Evolutionary conservation across 2,329 filamentous ascomycete species (phyloP), one percentile per base, ranked within the genome.

Genomic region (Aschersonia sp.): DNA sequence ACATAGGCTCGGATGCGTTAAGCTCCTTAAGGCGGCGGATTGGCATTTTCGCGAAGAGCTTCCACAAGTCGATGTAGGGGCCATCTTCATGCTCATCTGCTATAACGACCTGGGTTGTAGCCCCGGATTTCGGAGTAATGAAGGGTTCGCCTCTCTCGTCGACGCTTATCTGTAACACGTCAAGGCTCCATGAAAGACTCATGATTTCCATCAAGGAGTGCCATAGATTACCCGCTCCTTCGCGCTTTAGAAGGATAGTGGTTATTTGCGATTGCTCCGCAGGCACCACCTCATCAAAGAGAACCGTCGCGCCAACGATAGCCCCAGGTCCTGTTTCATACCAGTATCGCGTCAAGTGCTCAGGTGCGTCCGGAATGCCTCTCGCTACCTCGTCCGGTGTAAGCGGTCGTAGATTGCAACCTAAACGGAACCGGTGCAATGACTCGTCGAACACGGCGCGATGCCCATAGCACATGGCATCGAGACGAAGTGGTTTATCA

Each of bases 1-100:
- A 35, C 30, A 56, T 51, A 11, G 51, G 35, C 30, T 44, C 46
- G 9, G 42, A 48, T 3, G 45, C 41, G 4, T 46, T 31, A 7
- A 61, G 44, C 37, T 64, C 55, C 5, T 46, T 41, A 30, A 63
- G 44, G 2, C 63, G 61, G 8, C 62, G 44, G 22, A 60, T 56
- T 5, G 55, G 55, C 41, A 56, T 54, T 35, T 57, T 52, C 5
- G 63, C 56, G 41, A 67, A 62, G 10, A 66, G 53, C 4, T 48
- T 55, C 65, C 65, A 69, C 12, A 68, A 56, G 42, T 63, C 60
- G 41, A 60, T 60, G 50, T 61, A 66, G 1, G 62, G 59, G 2
- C 63, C 63, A 42, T 66, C 55, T 0, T 44, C 43, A 10, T 54
- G 54, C 35, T 63, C 55, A 49, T 68, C 66, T 4, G 65, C 47